Evolutionary conservation across 495 filamentous ascomycete genomes (phyloP).

Genomic region (Lentithecium fluviatile): DNA sequence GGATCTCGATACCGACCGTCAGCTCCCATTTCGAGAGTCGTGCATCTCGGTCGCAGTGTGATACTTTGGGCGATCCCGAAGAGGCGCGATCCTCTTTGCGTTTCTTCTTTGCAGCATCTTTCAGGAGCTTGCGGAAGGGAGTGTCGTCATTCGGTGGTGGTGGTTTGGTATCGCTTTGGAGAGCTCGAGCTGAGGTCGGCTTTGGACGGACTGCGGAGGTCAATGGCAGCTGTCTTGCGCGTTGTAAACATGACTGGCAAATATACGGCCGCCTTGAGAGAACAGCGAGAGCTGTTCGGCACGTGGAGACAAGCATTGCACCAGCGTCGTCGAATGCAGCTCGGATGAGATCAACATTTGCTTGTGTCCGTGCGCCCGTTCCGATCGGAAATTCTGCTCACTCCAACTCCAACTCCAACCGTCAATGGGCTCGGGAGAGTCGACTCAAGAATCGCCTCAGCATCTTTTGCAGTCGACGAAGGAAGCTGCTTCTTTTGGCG

Average conservation of each 20-base stretch:
- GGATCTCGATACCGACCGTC: constrained; percentile 94
- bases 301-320: constrained; percentile 10
- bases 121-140: constrained; percentile 72
- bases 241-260: constrained; percentile 28
- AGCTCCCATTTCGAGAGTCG: constrained; percentile 73
- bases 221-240: constrained; percentile 10
- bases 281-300: background rate
- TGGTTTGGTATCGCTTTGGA: constrained; percentile 18
- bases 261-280: constrained; percentile 17
- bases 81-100: constrained; percentile 39
- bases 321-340: background rate
- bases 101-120: constrained; percentile 63
- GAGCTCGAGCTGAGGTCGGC: constrained; percentile 1
- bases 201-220: background rate
- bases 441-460: background rate
- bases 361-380: background rate
- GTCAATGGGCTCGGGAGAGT: background rate
- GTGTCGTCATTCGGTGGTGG: constrained; percentile 32
- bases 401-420: background rate
- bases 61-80: constrained; percentile 33
- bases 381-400: background rate
- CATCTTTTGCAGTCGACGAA: no score
- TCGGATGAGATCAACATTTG: background rate
- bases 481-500: no score
- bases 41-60: constrained; percentile 43